These are phyloP conservation scores for Quercus phellos DNA, from an alignment of 331 rosid genomes.

Conservation along the genomic window DNA sequence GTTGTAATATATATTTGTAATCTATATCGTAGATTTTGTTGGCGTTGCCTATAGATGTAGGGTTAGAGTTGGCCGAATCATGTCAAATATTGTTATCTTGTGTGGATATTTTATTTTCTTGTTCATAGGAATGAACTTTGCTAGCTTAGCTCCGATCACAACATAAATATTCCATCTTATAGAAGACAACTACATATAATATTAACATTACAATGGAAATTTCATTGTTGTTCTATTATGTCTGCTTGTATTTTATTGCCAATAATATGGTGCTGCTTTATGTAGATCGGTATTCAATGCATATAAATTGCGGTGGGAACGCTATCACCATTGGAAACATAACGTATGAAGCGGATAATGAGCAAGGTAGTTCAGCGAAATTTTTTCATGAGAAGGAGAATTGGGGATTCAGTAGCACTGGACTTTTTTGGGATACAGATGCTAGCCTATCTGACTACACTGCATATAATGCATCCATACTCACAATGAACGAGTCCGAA, in stretches of 20 bases:
- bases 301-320: slow-evolving; percentile 1
- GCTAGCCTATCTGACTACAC: background rate
- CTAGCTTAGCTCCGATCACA: no score
- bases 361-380: background rate
- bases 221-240: background rate
- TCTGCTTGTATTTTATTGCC: background rate
- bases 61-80: no score
- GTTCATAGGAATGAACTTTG: no score
- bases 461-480: no score
- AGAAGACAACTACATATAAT: background rate
- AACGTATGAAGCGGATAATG: background rate
- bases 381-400: background rate
- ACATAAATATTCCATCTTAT: background rate
- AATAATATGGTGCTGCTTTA: no score
- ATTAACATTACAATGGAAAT: background rate
- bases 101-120: no score
- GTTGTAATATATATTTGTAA: no score
- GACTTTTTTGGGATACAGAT: background rate
- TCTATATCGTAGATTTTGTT: no score
- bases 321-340: background rate
- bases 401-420: background rate
- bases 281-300: background rate
- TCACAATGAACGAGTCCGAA: no score
- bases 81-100: no score
- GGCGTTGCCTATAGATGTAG: no score